These are phyloP conservation scores for Cetraspora pellucida DNA, from an alignment of 192 early-diverging fungal species.

Conservation along the genomic window DNA sequence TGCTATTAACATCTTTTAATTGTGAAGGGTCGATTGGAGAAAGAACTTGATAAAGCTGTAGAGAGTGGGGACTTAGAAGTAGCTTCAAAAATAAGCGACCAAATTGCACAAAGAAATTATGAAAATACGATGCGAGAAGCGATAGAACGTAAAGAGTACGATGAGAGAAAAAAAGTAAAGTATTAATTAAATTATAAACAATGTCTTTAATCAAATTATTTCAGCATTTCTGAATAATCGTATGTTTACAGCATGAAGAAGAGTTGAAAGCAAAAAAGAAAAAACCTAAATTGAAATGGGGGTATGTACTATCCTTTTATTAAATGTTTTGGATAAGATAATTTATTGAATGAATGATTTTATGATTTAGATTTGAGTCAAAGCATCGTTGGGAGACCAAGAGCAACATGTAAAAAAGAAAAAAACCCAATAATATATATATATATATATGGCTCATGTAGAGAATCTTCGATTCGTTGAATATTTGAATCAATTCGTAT, in stretches of 20 bases:
- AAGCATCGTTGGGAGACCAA: constrained; percentile 36
- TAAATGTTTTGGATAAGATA: neutral
- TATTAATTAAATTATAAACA: neutral
- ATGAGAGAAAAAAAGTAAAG: constrained; percentile 26
- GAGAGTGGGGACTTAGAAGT: constrained; percentile 22
- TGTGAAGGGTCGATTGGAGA: constrained; percentile 8
- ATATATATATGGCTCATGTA: too few species aligned
- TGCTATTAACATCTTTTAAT: too few species aligned
- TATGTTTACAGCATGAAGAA: constrained; percentile 27
- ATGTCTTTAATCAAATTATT: neutral
- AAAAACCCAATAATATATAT: neutral
- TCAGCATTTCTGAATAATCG: neutral
- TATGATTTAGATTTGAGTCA: constrained; percentile 28
- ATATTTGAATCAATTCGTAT: too few species aligned
- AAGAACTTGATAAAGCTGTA: constrained; percentile 32
- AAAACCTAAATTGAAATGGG: constrained; percentile 31
- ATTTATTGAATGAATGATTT: neutral
- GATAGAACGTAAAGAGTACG: constrained; percentile 31
- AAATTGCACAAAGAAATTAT: constrained; percentile 23
- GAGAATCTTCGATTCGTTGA: too few species aligned
- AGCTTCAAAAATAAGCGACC: constrained; percentile 25
- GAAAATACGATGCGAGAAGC: constrained; percentile 9
- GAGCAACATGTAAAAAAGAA: constrained; percentile 32
- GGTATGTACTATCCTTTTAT: constrained; percentile 4
- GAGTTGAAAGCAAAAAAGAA: constrained; percentile 24